These are phyloP conservation scores for Solanum boliviense DNA, from an alignment of 257 asterid species.

Conservation along the genomic window DNA sequence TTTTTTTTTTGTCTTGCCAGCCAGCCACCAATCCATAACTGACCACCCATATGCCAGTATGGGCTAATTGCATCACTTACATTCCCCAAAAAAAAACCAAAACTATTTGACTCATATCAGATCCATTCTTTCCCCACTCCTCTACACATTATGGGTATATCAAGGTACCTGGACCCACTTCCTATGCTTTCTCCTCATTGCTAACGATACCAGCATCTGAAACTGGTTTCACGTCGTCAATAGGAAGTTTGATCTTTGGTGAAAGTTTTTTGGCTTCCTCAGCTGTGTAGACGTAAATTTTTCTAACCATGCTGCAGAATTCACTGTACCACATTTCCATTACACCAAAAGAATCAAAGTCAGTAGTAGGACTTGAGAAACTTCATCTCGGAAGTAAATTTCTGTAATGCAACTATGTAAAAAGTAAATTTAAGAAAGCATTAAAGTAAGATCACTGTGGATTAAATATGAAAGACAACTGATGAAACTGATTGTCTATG, in stretches of 20 bases:
- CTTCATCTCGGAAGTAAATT: not conserved
- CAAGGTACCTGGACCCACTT: conserved; percentile 34
- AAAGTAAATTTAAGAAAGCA: not conserved
- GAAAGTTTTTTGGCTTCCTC: conserved; percentile 87
- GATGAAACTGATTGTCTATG: not conserved
- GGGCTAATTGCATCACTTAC: conserved; percentile 8
- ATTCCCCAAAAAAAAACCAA: conserved; percentile 13
- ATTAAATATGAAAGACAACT: not conserved
- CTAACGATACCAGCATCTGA: conserved; percentile 37
- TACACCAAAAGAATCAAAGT: not conserved
- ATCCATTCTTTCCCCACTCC: conserved; percentile 19
- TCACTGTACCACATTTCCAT: conserved; percentile 37
- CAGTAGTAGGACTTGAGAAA: not conserved
- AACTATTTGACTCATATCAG: conserved; percentile 14
- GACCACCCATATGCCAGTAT: conserved; percentile 8
- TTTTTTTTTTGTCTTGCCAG: conserved; percentile 10
- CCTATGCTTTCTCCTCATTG: conserved; percentile 60
- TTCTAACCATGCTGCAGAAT: conserved; percentile 89
- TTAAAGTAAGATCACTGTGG: not conserved
- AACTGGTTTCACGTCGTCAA: conserved; percentile 26
- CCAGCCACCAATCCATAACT: conserved; percentile 19
- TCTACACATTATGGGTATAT: not conserved
- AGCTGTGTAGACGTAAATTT: conserved; percentile 58
- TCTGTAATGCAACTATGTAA: not conserved
- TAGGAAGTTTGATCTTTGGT: conserved; percentile 69